phyloP scores from a whole-genome alignment of 768 basidiomycete species.

The Pleurotus sapidus region DNA sequence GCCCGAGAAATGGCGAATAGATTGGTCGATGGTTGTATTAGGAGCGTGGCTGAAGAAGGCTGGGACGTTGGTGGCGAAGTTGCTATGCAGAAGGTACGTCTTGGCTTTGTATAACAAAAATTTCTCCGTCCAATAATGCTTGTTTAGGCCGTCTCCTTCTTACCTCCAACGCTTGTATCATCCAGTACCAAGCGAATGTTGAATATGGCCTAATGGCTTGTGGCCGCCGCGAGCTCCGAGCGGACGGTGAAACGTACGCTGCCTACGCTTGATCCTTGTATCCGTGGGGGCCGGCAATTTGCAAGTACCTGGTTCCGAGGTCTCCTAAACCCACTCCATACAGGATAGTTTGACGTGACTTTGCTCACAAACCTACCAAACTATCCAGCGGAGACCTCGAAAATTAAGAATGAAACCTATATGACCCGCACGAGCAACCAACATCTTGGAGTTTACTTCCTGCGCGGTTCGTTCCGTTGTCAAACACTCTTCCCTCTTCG shows the following conservation, averaged over 20 bases:
- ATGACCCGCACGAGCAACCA: slow-evolving; percentile 45
- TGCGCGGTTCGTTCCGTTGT: slow-evolving; percentile 73
- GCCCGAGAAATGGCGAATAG: slow-evolving; percentile 51
- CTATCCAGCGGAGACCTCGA: background rate
- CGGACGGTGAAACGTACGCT: too few relatives aligned
- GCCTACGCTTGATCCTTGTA: too few relatives aligned
- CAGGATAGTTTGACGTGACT: slow-evolving; percentile 1
- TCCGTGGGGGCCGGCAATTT: too few relatives aligned
- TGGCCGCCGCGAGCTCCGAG: background rate
- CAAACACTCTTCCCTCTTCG: slow-evolving; percentile 30
- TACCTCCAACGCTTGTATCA: slow-evolving; percentile 33
- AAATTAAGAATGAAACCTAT: slow-evolving; percentile 48
- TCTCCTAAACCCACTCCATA: too few relatives aligned
- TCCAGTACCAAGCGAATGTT: slow-evolving; percentile 19
- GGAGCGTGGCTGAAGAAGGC: slow-evolving; percentile 66
- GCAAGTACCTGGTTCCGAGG: too few relatives aligned
- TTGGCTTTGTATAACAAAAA: background rate
- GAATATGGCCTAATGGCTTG: slow-evolving; percentile 7
- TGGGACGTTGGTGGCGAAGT: slow-evolving; percentile 90
- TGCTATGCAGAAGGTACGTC: slow-evolving; percentile 53
- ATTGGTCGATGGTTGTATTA: slow-evolving; percentile 56
- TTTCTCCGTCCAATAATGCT: slow-evolving; percentile 16
- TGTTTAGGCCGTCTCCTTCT: slow-evolving; percentile 31
- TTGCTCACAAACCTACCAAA: background rate
- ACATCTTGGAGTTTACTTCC: slow-evolving; percentile 13